Evolutionary conservation across 148 eudicot genomes (phyloP).

Genomic region (Persicaria tinctoria): DNA sequence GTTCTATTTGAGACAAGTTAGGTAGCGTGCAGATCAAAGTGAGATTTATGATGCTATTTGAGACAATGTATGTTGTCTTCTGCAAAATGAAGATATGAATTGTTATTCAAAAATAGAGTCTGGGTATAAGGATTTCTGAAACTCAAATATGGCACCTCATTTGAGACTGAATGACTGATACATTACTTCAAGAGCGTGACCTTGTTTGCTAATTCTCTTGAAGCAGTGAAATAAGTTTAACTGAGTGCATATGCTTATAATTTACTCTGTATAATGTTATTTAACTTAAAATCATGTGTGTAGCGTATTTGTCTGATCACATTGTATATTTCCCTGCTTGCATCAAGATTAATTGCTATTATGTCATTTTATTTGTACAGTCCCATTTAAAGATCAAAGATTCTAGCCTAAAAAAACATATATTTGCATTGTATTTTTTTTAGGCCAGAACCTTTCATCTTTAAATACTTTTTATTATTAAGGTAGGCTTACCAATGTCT

Average conservation of each 20-base stretch:
- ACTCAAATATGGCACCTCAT: neutral
- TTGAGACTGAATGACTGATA: slow-evolving; percentile 2
- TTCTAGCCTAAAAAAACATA: too few relatives aligned
- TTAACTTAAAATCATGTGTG: neutral
- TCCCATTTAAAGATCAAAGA: neutral
- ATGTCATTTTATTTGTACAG: neutral
- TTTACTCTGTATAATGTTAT: neutral
- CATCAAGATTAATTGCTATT: neutral
- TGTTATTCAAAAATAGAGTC: neutral
- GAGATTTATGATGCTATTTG: neutral
- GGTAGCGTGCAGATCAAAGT: neutral
- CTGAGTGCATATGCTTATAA: neutral
- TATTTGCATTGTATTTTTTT: neutral
- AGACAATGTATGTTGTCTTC: neutral
- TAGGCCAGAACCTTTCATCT: neutral
- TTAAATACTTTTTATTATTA: neutral
- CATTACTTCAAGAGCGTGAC: neutral
- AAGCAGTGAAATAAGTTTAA: neutral
- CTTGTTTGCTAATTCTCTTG: neutral
- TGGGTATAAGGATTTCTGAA: neutral
- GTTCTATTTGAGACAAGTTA: neutral
- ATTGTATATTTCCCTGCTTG: neutral
- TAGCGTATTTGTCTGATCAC: neutral
- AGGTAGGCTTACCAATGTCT: slow-evolving; percentile 5
- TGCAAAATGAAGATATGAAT: neutral